phyloP scores from a whole-genome alignment of 805 yeast species.

The Zygoascus ofunaensis region DNA sequence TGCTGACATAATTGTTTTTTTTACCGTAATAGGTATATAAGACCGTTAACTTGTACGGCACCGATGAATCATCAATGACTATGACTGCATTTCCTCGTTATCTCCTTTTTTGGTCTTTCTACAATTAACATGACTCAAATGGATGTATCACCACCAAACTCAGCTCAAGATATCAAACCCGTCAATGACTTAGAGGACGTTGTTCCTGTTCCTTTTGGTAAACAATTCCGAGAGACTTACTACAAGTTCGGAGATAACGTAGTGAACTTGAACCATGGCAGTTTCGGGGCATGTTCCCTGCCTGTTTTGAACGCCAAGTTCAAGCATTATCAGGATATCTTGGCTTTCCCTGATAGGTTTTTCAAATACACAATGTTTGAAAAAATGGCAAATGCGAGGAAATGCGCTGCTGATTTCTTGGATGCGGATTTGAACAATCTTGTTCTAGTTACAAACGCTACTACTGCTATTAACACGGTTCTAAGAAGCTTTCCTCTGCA shows the following conservation, averaged over 20 bases:
- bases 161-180: too few species aligned
- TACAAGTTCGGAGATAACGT: conserved; percentile 37
- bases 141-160: too few species aligned
- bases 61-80: too few species aligned
- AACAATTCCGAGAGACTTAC: conserved; percentile 37
- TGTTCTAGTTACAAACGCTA: conserved; percentile 52
- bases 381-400: conserved; percentile 30
- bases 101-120: too few species aligned
- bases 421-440: conserved; percentile 40
- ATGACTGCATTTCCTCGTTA: too few species aligned
- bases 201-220: conserved; percentile 35
- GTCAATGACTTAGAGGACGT: too few species aligned
- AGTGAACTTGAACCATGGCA: conserved; percentile 53
- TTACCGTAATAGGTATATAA: too few species aligned
- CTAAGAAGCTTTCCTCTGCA: conserved; percentile 45
- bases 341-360: conserved; percentile 41
- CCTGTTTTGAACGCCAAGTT: conserved; percentile 36
- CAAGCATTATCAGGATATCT: conserved; percentile 24
- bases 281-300: conserved; percentile 50
- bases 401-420: conserved; percentile 35
- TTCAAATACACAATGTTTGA: conserved; percentile 24
- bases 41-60: too few species aligned
- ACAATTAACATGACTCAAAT: too few species aligned
- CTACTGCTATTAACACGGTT: conserved; percentile 49
- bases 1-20: too few species aligned